Evolutionary conservation across 1,284 basidiomycete genomes (phyloP).

Genomic region (Leccinum huronense): DNA sequence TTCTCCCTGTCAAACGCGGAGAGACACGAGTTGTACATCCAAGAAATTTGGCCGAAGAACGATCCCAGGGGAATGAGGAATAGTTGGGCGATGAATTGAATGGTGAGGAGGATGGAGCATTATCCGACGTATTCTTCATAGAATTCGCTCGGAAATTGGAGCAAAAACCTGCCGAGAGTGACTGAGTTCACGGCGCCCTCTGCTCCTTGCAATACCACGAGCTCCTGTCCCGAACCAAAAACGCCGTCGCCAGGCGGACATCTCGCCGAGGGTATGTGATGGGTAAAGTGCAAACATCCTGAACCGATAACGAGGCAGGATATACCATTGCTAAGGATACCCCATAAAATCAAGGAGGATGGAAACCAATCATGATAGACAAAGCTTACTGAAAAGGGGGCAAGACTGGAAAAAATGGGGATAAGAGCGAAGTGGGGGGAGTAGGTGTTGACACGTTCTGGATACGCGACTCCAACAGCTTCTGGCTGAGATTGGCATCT

Average conservation of each 20-base stretch:
- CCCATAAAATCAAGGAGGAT: constrained; percentile 31
- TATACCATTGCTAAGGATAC: constrained; percentile 31
- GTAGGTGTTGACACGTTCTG: constrained; percentile 13
- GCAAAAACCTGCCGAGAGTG: constrained; percentile 25
- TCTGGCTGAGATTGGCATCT: neutral
- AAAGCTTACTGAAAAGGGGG: constrained; percentile 22
- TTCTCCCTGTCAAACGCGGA: too few species aligned
- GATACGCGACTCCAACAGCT: constrained; percentile 8
- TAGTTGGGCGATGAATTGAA: constrained; percentile 32
- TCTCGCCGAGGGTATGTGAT: constrained; percentile 22
- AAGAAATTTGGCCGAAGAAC: constrained; percentile 33
- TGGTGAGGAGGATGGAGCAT: constrained; percentile 25
- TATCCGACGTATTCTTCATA: constrained; percentile 22
- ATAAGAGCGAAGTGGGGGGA: constrained; percentile 18
- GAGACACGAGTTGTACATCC: constrained; percentile 29
- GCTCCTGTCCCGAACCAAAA: constrained; percentile 18
- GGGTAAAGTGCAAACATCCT: constrained; percentile 22
- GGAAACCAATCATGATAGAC: constrained; percentile 28
- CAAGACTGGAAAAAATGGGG: constrained; percentile 24
- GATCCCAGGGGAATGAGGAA: constrained; percentile 20
- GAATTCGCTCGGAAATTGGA: constrained; percentile 18
- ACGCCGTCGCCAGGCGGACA: constrained; percentile 28
- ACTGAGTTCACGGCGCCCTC: constrained; percentile 30
- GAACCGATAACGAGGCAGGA: constrained; percentile 30
- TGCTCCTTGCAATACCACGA: constrained; percentile 23